A percentile compares a stretch with the other conserved stretches of the same genome.
These are phyloP conservation scores for Lathyrus tuberosus DNA, from an alignment of 306 rosid species.

Conservation along the genomic window DNA sequence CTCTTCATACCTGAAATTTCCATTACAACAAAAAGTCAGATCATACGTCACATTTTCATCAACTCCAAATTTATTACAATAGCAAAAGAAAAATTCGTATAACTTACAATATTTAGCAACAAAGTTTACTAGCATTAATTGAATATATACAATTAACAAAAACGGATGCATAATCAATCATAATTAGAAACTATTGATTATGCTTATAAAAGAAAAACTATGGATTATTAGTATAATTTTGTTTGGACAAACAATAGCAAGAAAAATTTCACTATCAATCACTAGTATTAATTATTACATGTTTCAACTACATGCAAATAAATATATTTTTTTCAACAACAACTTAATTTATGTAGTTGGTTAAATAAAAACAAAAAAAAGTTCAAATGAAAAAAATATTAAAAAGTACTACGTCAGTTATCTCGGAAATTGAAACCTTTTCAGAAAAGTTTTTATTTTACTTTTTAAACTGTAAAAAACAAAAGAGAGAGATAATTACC, in stretches of 20 bases:
- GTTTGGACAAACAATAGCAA: not conserved
- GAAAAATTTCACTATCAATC: not conserved
- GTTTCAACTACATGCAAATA: conserved; percentile 18
- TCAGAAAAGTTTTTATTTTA: not conserved
- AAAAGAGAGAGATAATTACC: conserved; percentile 50
- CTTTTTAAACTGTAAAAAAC: not conserved
- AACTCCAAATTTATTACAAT: not conserved
- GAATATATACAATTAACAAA: too few species aligned
- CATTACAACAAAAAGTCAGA: conserved; percentile 13
- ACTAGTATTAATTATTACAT: conserved; percentile 19
- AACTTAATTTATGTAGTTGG: conserved; percentile 25
- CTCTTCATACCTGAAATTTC: conserved; percentile 84
- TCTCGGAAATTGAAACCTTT: conserved; percentile 25
- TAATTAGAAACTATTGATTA: too few species aligned
- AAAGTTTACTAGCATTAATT: not conserved
- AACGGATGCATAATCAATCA: too few species aligned
- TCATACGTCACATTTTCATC: conserved; percentile 22
- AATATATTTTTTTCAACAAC: conserved; percentile 7
- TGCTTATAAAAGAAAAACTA: too few species aligned
- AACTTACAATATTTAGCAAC: not conserved
- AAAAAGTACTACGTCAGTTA: conserved; percentile 36
- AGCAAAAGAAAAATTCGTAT: not conserved
- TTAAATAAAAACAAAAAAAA: conserved; percentile 36
- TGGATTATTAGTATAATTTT: conserved; percentile 1
- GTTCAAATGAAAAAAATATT: not conserved